Conservation (phyloP, 2,329 filamentous ascomycete genomes). For the Curvularia sp. region DNA sequence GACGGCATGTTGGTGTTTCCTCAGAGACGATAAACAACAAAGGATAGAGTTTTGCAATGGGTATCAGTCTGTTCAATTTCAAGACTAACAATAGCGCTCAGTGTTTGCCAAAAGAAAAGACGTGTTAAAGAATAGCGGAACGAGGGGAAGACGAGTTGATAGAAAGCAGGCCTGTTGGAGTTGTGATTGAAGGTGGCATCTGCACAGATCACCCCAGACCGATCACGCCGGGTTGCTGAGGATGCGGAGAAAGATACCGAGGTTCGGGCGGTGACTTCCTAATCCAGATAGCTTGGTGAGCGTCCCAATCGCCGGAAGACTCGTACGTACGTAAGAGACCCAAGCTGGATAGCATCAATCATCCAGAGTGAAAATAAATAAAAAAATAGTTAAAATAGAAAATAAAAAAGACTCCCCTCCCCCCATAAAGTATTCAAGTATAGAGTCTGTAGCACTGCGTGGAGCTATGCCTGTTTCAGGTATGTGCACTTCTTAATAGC, state of each 20-base stretch:
- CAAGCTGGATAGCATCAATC: background rate
- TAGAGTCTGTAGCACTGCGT: too few relatives aligned
- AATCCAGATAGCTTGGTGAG: constrained; percentile 17
- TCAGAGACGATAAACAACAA: background rate
- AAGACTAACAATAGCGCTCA: background rate
- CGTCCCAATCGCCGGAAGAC: background rate
- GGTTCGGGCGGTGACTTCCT: constrained; percentile 27
- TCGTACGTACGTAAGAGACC: background rate
- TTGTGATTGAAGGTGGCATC: constrained; percentile 12
- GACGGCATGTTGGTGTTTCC: constrained; percentile 43
- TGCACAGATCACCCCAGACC: constrained; percentile 26
- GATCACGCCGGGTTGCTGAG: constrained; percentile 12
- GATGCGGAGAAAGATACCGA: constrained; percentile 35
- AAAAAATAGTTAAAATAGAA: too few relatives aligned
- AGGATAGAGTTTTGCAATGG: background rate
- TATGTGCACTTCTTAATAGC: background rate
- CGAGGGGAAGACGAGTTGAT: background rate
- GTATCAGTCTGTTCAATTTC: background rate
- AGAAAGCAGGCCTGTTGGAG: background rate
- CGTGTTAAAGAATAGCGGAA: background rate
- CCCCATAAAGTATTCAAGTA: too few relatives aligned
- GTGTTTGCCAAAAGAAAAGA: background rate
- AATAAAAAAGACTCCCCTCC: too few relatives aligned
- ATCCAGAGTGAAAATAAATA: too few relatives aligned
- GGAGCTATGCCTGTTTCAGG: background rate